Evolutionary conservation across 2,329 filamentous ascomycete genomes (phyloP), one percentile per base, ranked within the genome.

Genomic region (Alternaria angustiovoidea): DNA sequence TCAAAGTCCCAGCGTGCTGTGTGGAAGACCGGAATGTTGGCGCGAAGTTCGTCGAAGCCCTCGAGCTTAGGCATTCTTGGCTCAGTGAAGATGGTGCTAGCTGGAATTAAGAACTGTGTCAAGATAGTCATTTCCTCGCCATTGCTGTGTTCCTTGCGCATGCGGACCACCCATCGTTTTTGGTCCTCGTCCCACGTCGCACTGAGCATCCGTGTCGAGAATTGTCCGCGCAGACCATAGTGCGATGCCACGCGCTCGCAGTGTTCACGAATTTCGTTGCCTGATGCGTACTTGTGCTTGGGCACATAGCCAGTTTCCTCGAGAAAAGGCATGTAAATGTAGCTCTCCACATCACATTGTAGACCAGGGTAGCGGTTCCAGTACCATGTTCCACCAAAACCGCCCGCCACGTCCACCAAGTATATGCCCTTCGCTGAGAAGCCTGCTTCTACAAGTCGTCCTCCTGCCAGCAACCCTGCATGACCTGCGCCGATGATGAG

Each of bases 241-340:
- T 14, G 72, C 65, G 24, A 81, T 66, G 36, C 80, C 70, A 69
- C 51, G 7, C 62, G 44, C 24, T 72, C 61, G 53, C 60, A 63
- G 38, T 88, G 80, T 18, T 78, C 67, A 3, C 80, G 79, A 34
- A 87, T 68, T 63, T 86, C 84, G 2, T 71, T 60, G 0, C 82
- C 83, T 14, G 72, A 72, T 0, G 80, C 70, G 62, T 83, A 85
- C 16, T 79, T 78, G 26, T 83, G 77, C 36, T 76, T 81, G 0
- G 87, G 87, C 65, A 87, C 79, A 66, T 86, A 87, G 0, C 83
- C 83, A 2, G 81, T 87, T 72, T 89, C 86, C 61, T 89, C 87
- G 2, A 89, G 79, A 12, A 88, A 73, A 4, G 87, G 86, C 75
- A 89, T 74, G 66, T 89, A 89, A n/a, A 82, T 79, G 65, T 86